Evolutionary conservation across 2,329 filamentous ascomycete species (phyloP), one percentile per base, ranked within the genome.

Genomic region (Fusarium cicatricum): DNA sequence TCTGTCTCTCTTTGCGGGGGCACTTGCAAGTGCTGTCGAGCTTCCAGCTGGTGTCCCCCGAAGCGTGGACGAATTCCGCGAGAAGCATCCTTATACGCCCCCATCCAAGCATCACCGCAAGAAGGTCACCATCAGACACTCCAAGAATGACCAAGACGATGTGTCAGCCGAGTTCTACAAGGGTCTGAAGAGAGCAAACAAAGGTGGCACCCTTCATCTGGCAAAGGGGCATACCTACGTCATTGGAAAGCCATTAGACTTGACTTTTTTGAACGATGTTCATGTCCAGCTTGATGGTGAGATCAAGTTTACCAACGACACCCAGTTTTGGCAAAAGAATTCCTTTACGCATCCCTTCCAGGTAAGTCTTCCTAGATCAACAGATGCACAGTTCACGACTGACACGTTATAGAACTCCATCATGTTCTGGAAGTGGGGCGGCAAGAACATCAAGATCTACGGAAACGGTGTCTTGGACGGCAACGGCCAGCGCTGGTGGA

Each of bases 301-400:
- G 50, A 67, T 67, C 33, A 67, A 67, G 52, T 67, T 67, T 23
- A 67, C 65, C 38, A 67, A 67, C 9, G 62, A 67, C 11, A 65
- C 62, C 2, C 28, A 11, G 14, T 67, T 58, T 14, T 67, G 65
- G 65, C 65, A 67, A 41, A 57, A 58, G 40, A 60, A 67, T 34
- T 58, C 65, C 6, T 67, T 59, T 19, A 33, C 50, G 8, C 64
- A 67, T 14, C 65, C 65, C 5, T 67, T 68, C 45, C 65, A 68
- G 52, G 64, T 65, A 42, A n/a, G 33, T 26, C 2, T 10, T 5
- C 4, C 0, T 2, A 6, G 2, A 11, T 11, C 2, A 4, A 5
- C 1, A 11, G 2, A 9, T 0, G 5, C 5, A 2, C 8, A n/a
- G n/a, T 9, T 16, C 3, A 14, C 11, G 15, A n/a, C 21, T 49